phyloP scores from a whole-genome alignment of 2,329 filamentous ascomycete species.

The Aspergillus udagawae region DNA sequence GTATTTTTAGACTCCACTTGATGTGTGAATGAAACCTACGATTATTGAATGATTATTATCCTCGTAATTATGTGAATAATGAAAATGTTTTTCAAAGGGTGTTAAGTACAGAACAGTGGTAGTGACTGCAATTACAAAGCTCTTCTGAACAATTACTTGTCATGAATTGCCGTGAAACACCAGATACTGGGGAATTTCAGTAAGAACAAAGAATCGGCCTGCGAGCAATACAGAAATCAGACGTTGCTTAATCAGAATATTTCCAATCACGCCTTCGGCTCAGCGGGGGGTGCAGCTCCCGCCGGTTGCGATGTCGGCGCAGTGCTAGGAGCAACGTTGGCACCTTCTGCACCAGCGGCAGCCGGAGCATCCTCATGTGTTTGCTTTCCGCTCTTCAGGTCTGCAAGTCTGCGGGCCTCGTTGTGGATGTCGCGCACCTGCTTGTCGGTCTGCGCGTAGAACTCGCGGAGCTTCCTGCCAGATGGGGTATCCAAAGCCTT shows the following conservation, averaged over 20 bases:
- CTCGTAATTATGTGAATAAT: too few species aligned
- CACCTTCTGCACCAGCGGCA: constrained; percentile 11
- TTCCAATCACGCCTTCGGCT: constrained; percentile 25
- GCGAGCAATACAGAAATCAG: not conserved
- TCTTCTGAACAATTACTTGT: not conserved
- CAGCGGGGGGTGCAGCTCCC: constrained; percentile 20
- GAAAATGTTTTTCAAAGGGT: too few species aligned
- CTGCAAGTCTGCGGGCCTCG: constrained; percentile 82
- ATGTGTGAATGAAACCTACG: not conserved
- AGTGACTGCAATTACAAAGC: not conserved
- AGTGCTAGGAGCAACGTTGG: constrained; percentile 15
- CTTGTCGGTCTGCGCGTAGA: constrained; percentile 80
- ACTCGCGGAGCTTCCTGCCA: constrained; percentile 79
- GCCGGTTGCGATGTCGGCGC: constrained; percentile 20
- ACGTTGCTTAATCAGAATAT: not conserved
- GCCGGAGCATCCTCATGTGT: constrained; percentile 15
- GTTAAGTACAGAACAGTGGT: not conserved
- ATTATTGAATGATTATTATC: not conserved
- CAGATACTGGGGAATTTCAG: too few species aligned
- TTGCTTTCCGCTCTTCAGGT: constrained; percentile 66
- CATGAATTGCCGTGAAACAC: not conserved
- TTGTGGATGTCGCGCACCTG: constrained; percentile 92
- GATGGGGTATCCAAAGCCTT: constrained; percentile 84
- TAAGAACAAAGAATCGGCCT: too few species aligned
- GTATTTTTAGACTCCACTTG: not conserved